Percentiles rank a stretch among this genome's conserved stretches.
Conservation (phyloP, 2,329 filamentous ascomycete genomes). For the Ophiostoma sp. region DNA sequence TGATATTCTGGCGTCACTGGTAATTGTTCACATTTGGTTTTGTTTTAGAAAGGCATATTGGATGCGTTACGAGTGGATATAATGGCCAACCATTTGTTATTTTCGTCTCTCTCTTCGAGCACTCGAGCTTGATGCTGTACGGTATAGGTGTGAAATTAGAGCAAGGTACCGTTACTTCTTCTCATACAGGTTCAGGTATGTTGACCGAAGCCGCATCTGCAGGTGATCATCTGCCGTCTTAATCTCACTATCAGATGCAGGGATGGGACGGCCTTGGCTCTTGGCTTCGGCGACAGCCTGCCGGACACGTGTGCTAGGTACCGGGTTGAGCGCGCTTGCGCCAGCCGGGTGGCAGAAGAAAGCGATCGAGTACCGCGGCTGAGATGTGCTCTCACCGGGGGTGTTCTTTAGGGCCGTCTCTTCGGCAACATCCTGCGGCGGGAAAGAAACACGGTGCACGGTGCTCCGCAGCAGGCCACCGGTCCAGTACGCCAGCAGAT, state of each 20-base stretch:
- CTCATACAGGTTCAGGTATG: slow-evolving; percentile 52
- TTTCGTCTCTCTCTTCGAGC: not conserved
- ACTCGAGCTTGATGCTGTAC: no score
- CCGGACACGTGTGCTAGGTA: slow-evolving; percentile 54
- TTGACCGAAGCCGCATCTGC: slow-evolving; percentile 54
- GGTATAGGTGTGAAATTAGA: no score
- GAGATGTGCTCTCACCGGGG: slow-evolving; percentile 43
- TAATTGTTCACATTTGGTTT: not conserved
- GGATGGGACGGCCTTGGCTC: slow-evolving; percentile 9
- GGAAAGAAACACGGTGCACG: slow-evolving; percentile 80
- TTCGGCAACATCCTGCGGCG: slow-evolving; percentile 38
- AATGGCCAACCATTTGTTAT: not conserved
- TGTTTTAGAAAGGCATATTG: not conserved
- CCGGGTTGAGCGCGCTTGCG: slow-evolving; percentile 47
- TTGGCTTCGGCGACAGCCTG: slow-evolving; percentile 31
- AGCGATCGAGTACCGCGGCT: slow-evolving; percentile 59
- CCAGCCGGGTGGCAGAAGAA: slow-evolving; percentile 63
- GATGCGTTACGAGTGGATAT: not conserved
- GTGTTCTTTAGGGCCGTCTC: slow-evolving; percentile 25
- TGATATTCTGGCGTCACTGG: not conserved
- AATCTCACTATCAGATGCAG: slow-evolving; percentile 39
- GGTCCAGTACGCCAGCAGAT: slow-evolving; percentile 79
- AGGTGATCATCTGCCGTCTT: slow-evolving; percentile 61
- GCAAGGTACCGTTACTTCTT: slow-evolving; percentile 8
- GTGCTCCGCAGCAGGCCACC: slow-evolving; percentile 80